Percentiles rank a stretch among this genome's conserved stretches.
Conservation (phyloP, 345 rosid genomes). For the Salix purpurea region DNA sequence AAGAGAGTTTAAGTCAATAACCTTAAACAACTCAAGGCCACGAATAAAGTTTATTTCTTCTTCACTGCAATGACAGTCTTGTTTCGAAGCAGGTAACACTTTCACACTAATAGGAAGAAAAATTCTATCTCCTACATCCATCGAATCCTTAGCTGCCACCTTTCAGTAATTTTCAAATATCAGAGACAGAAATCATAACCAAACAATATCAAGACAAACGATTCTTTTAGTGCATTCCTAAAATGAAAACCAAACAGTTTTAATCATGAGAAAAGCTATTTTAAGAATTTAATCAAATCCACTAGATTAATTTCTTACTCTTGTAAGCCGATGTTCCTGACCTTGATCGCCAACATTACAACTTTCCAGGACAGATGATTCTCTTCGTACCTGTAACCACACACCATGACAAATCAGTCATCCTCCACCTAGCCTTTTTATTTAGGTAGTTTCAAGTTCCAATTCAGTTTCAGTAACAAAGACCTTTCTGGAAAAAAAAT, state of each 20-base stretch:
- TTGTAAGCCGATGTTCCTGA: slow-evolving; percentile 43
- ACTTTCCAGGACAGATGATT: slow-evolving; percentile 20
- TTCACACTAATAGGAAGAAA: slow-evolving; percentile 61
- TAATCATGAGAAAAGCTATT: background rate
- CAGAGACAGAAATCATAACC: slow-evolving; percentile 12
- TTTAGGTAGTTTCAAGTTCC: background rate
- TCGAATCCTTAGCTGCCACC: slow-evolving; percentile 74
- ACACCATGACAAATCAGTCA: background rate
- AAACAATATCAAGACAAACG: background rate
- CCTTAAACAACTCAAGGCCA: slow-evolving; percentile 75
- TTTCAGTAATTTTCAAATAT: slow-evolving; percentile 32
- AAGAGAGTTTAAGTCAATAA: slow-evolving; percentile 22
- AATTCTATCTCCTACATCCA: slow-evolving; percentile 69
- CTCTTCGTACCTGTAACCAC: slow-evolving; percentile 62
- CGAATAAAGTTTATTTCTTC: slow-evolving; percentile 65
- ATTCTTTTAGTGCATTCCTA: too few relatives aligned
- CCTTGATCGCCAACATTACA: slow-evolving; percentile 28
- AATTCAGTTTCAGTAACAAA: background rate
- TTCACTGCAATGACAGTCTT: slow-evolving; percentile 38
- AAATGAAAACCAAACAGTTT: too few relatives aligned
- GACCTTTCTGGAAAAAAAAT: background rate
- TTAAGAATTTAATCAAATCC: slow-evolving; percentile 1
- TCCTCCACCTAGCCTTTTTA: background rate
- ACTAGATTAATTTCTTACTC: slow-evolving; percentile 36
- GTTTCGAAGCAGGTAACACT: slow-evolving; percentile 38